Conservation (phyloP, 257 asterid genomes). For the Avicennia marina region DNA sequence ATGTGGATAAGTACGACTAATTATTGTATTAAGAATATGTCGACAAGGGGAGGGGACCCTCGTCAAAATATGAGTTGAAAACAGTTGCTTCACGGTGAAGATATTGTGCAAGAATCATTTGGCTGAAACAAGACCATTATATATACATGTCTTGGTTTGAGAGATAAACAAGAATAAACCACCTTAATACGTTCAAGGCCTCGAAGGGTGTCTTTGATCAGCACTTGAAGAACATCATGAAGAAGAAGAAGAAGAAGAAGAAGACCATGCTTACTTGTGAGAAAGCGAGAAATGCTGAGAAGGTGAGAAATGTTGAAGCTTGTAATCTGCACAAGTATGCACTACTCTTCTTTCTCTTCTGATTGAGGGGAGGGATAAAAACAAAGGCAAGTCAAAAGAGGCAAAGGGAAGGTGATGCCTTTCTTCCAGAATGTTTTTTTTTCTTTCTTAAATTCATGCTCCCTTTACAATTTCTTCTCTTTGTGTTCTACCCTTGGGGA, state of each 20-base stretch:
- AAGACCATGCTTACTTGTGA: no score
- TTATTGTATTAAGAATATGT: background rate
- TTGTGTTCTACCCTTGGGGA: background rate
- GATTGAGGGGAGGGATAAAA: background rate
- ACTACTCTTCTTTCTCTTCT: background rate
- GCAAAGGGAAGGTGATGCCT: slow-evolving; percentile 52
- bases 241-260: slow-evolving; percentile 18
- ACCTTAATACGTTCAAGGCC: background rate
- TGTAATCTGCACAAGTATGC: background rate
- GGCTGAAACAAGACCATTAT: background rate
- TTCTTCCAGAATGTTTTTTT: slow-evolving; percentile 32
- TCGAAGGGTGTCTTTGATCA: background rate
- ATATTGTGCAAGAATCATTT: background rate
- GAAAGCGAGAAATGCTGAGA: background rate
- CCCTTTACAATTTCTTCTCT: no score
- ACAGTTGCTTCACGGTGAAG: background rate
- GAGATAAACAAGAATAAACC: background rate
- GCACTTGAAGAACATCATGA: background rate
- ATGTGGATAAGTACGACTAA: slow-evolving; percentile 21
- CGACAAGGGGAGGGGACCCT: slow-evolving; percentile 15
- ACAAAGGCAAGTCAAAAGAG: slow-evolving; percentile 36
- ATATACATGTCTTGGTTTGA: background rate
- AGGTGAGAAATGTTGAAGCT: background rate
- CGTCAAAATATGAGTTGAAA: background rate
- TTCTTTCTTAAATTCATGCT: background rate